Evolutionary conservation across 2,329 filamentous ascomycete species (phyloP).

Genomic region (Teratosphaeria epicoccoides): DNA sequence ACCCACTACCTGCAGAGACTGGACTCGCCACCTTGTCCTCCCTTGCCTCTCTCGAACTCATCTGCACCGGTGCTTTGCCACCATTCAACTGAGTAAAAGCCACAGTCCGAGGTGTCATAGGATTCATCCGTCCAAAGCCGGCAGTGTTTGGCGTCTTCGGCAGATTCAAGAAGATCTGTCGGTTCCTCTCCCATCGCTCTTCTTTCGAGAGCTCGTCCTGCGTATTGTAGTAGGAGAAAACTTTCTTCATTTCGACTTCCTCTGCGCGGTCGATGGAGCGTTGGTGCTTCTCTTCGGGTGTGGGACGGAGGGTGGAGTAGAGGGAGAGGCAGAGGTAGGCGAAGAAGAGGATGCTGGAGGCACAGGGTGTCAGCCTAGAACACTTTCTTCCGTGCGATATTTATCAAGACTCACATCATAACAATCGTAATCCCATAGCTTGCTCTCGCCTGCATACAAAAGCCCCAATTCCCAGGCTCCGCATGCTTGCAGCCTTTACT

Average conservation of each 20-base stretch:
- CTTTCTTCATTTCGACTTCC: constrained; percentile 42
- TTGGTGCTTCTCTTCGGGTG: constrained; percentile 21
- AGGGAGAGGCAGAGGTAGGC: constrained; percentile 49
- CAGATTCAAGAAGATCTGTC: constrained; percentile 24
- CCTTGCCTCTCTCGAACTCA: neutral
- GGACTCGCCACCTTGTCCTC: neutral
- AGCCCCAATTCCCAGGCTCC: constrained; percentile 41
- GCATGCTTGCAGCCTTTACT: constrained; percentile 49
- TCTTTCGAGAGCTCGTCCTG: constrained; percentile 35
- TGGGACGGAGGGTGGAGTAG: constrained; percentile 41
- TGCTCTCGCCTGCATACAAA: constrained; percentile 59
- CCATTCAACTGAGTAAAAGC: constrained; percentile 52
- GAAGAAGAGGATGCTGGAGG: constrained; percentile 47
- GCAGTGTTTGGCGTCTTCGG: constrained; percentile 38
- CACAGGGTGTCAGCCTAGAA: constrained; percentile 2
- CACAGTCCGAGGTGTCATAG: constrained; percentile 54
- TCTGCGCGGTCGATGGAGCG: constrained; percentile 18
- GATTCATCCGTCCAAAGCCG: constrained; percentile 22
- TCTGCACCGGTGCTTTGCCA: constrained; percentile 6
- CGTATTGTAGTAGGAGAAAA: constrained; percentile 30
- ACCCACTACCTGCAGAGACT: neutral
- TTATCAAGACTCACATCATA: constrained; percentile 50
- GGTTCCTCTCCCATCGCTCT: constrained; percentile 49
- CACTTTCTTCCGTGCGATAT: neutral
- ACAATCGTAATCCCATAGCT: constrained; percentile 53